Conservation (phyloP, 257 asterid species). For the Solanum ossicruentum region DNA sequence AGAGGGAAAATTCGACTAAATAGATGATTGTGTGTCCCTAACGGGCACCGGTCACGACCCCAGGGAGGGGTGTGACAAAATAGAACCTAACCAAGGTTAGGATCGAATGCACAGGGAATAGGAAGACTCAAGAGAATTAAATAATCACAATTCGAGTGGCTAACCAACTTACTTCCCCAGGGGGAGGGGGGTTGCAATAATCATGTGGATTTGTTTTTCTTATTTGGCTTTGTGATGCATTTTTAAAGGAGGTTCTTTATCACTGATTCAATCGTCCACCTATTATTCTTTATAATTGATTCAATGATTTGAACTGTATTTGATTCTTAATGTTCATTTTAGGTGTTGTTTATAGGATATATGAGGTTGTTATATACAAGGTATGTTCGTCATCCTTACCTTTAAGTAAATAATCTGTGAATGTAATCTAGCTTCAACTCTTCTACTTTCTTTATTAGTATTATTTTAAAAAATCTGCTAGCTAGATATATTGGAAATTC, state of each 20-base stretch:
- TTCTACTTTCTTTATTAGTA: not conserved
- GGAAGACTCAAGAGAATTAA: too few relatives aligned
- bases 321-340: not conserved
- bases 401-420: not conserved
- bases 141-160: too few relatives aligned
- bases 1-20: too few relatives aligned
- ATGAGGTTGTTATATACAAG: conserved; percentile 12
- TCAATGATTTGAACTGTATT: not conserved
- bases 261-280: not conserved
- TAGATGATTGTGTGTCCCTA: too few relatives aligned
- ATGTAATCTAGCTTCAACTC: not conserved
- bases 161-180: too few relatives aligned
- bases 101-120: too few relatives aligned
- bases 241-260: not conserved
- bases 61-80: too few relatives aligned
- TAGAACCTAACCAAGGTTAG: too few relatives aligned
- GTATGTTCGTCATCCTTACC: conserved; percentile 5
- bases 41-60: too few relatives aligned
- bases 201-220: too few relatives aligned
- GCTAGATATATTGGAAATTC: not conserved
- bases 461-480: not conserved
- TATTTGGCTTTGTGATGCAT: not conserved
- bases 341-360: conserved; percentile 58
- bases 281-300: too few relatives aligned
- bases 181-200: too few relatives aligned